Percentiles rank a stretch among this genome's conserved stretches.
Evolutionary conservation across 2,329 filamentous ascomycete species (phyloP).

Genomic region (Neofusicoccum sp.): DNA sequence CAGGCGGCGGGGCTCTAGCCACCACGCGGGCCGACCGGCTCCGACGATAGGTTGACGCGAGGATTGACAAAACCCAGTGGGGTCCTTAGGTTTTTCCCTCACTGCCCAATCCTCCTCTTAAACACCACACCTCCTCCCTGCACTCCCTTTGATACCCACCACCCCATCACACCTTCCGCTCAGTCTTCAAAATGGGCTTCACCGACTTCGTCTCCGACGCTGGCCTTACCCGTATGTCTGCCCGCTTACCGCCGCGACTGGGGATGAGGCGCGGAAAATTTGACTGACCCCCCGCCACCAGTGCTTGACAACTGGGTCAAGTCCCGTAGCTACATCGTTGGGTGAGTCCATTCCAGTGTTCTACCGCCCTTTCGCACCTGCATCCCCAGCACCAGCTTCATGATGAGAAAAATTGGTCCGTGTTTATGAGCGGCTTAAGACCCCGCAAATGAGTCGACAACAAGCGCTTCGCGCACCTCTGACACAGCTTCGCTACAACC

Average conservation of each 20-base stretch:
- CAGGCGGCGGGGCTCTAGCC: background rate
- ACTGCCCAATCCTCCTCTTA: slow-evolving; percentile 16
- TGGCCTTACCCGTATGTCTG: slow-evolving; percentile 61
- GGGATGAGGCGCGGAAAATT: slow-evolving; percentile 10
- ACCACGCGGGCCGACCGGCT: slow-evolving; percentile 10
- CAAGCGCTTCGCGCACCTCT: slow-evolving; percentile 80
- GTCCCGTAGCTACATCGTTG: slow-evolving; percentile 79
- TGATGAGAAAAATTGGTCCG: slow-evolving; percentile 94
- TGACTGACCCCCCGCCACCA: slow-evolving; percentile 33
- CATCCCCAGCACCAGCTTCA: slow-evolving; percentile 39
- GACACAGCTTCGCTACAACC: slow-evolving; percentile 46
- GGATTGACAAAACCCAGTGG: slow-evolving; percentile 16
- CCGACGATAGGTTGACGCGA: background rate
- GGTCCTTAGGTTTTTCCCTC: slow-evolving; percentile 19
- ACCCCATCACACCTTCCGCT: slow-evolving; percentile 6
- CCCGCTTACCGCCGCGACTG: slow-evolving; percentile 2
- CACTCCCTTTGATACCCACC: slow-evolving; percentile 10
- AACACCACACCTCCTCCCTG: slow-evolving; percentile 11
- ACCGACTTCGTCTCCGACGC: slow-evolving; percentile 67
- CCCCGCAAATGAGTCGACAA: slow-evolving; percentile 79
- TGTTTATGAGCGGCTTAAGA: slow-evolving; percentile 96
- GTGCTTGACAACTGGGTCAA: slow-evolving; percentile 73
- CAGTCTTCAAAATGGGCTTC: slow-evolving; percentile 65
- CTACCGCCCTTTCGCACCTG: slow-evolving; percentile 21
- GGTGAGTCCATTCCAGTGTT: slow-evolving; percentile 61